A percentile compares a stretch with the other conserved stretches of the same genome.
These are phyloP conservation scores for Tetrapisispora fleetii DNA, from an alignment of 805 yeast genomes.

Conservation along the genomic window DNA sequence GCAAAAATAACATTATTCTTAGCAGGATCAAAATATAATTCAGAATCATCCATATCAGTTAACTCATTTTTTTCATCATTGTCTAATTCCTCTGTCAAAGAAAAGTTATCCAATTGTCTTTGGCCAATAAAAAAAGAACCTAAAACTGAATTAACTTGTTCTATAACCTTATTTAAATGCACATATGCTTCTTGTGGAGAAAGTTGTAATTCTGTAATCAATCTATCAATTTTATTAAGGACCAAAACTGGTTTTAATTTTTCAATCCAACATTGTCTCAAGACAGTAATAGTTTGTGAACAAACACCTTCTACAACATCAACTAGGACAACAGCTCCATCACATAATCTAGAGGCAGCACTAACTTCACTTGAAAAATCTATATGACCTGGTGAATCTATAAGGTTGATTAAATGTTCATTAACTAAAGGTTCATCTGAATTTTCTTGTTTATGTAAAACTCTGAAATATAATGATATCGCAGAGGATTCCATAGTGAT, in stretches of 20 bases:
- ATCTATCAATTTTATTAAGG: conserved; percentile 81
- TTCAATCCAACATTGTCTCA: conserved; percentile 94
- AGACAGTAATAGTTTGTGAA: conserved; percentile 90
- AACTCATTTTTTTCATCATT: conserved; percentile 39
- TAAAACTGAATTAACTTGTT: conserved; percentile 89
- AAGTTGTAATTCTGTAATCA: conserved; percentile 71
- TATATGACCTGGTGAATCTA: conserved; percentile 98
- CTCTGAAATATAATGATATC: conserved; percentile 80
- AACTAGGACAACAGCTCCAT: conserved; percentile 89
- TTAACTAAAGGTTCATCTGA: conserved; percentile 41
- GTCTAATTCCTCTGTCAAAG: conserved; percentile 61
- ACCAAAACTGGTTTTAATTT: conserved; percentile 80
- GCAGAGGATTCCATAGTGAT: conserved; percentile 98
- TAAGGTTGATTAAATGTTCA: conserved; percentile 80
- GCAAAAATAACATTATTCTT: conserved; percentile 86
- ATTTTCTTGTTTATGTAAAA: conserved; percentile 39
- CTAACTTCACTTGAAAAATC: conserved; percentile 96
- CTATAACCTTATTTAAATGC: conserved; percentile 70
- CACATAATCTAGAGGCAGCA: conserved; percentile 91
- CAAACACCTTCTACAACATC: conserved; percentile 98
- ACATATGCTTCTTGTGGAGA: conserved; percentile 76
- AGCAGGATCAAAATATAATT: conserved; percentile 78
- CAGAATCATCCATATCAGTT: conserved; percentile 70
- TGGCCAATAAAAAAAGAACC: conserved; percentile 92
- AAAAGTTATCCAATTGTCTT: conserved; percentile 76